phyloP scores from a whole-genome alignment of 1,284 basidiomycete species.

The Fomitopsis schrenkii region DNA sequence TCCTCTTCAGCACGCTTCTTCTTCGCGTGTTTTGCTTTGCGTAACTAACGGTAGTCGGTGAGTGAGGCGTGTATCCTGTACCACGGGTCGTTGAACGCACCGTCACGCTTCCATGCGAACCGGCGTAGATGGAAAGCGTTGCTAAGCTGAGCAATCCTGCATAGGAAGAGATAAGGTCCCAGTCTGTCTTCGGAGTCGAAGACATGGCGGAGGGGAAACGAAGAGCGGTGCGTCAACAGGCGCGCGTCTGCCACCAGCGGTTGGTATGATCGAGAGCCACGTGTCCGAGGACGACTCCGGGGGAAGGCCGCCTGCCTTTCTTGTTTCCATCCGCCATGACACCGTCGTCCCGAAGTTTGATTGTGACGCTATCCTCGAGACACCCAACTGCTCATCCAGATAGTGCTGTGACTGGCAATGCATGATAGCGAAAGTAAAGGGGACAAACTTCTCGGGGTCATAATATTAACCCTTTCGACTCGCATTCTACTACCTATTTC shows the following conservation, averaged over 20 bases:
- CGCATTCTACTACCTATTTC: too few species aligned
- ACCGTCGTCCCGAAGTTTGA: neutral
- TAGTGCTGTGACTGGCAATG: too few species aligned
- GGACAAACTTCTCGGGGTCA: too few species aligned
- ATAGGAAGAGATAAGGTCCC: constrained; percentile 62
- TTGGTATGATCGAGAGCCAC: neutral
- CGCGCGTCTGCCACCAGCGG: neutral
- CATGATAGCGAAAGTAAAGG: too few species aligned
- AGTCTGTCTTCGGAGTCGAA: constrained; percentile 31
- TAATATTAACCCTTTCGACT: too few species aligned
- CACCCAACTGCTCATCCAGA: too few species aligned
- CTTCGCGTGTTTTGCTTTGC: constrained; percentile 22
- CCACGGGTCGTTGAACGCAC: constrained; percentile 33
- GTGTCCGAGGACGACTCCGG: neutral
- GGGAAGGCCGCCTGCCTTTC: neutral
- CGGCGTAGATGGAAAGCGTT: constrained; percentile 57
- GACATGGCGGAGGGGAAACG: constrained; percentile 7
- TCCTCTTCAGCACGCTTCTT: constrained; percentile 27
- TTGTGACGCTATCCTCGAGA: too few species aligned
- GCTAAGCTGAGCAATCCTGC: constrained; percentile 63
- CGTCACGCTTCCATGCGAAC: constrained; percentile 63
- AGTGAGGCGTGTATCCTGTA: neutral
- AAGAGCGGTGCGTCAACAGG: neutral
- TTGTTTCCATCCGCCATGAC: neutral
- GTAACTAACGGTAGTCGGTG: constrained; percentile 16